Conservation (phyloP, 805 yeast species). For the Candida palmyrensis region DNA sequence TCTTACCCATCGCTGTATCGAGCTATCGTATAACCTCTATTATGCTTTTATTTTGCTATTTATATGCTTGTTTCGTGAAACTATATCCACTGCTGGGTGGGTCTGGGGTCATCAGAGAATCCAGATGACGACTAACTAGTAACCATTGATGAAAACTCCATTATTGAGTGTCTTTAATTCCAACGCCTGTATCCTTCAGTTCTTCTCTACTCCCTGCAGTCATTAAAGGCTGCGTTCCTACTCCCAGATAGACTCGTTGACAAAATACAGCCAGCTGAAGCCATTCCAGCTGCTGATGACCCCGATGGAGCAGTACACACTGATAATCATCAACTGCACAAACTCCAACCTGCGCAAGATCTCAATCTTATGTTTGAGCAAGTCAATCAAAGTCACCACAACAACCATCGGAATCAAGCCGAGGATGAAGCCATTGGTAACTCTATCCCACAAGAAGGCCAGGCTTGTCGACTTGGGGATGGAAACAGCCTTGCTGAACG, state of each 20-base stretch:
- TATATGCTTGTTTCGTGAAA: too few species aligned
- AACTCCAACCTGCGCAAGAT: conserved; percentile 62
- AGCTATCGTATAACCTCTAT: too few species aligned
- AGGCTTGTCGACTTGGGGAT: conserved; percentile 38
- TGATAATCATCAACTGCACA: conserved; percentile 71
- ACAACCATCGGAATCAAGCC: conserved; percentile 63
- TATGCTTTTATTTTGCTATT: too few species aligned
- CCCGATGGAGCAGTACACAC: conserved; percentile 85
- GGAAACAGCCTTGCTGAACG: conserved; percentile 65
- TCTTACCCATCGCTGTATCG: too few species aligned
- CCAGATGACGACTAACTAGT: too few species aligned
- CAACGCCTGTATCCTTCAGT: too few species aligned
- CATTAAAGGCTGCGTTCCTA: too few species aligned
- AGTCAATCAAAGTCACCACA: conserved; percentile 38
- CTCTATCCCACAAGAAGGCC: conserved; percentile 55
- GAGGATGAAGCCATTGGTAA: conserved; percentile 59
- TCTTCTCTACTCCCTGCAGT: neutral
- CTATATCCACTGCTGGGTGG: too few species aligned
- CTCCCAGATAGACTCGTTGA: conserved; percentile 76
- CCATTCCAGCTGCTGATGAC: conserved; percentile 84
- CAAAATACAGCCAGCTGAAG: conserved; percentile 81
- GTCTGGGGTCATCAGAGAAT: too few species aligned
- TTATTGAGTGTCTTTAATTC: too few species aligned
- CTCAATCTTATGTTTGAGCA: conserved; percentile 51
- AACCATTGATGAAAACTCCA: too few species aligned